Base-by-base conservation (phyloP, 2,329 filamentous ascomycete genomes). In the Blastomyces parvus region DNA sequence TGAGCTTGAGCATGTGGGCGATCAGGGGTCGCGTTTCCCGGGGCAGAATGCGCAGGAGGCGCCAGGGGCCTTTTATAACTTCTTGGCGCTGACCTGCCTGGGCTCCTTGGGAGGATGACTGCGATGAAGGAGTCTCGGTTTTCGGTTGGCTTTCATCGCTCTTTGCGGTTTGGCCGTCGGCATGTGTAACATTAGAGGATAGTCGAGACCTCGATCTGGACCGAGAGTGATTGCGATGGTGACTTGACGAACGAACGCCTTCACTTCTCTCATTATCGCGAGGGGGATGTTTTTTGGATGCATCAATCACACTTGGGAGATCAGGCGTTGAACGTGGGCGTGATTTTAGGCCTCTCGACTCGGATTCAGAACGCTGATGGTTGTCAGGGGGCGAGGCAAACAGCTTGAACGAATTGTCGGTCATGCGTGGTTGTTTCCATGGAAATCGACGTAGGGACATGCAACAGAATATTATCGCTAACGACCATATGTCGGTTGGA, bases 401-500 rank as follows among this genome's bases (percentile, higher is more conserved):
- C 1, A 99, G 83, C 71, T 93, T 92, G 78, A 90, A 99, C 0
- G 91, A 96, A 74, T 96, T 97, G 74, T 99, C 94, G 3, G 90
- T 90, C 74, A 91, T 80, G 50, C 92, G 86, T 4, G 94, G 94
- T 44, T 95, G 87, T 78, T 99, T 99, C 94, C 94, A 99, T 0
- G 94, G 94, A 72, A 99, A 99, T 44, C 94, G 83, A 27, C 94
- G 85, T 52, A 99, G 81, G 5, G 91, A 94, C 94, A 99, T 99
- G 80, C 94, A 99, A 77, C 94, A 97, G 78, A 93, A 99, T 62
- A 99, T 97, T 69, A 99, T 99, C 22, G 93, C 94, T 64, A 99
- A 81, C 13, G 94, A 99, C 94, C 94, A 99, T 64, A 99, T 91
- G 77, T 99, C 94, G 0, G 93, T 90, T 7, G 91, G 90, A 66